Percentiles rank a stretch among this genome's conserved stretches.
These are phyloP conservation scores for Candolleomyces efflorescens DNA, from an alignment of 768 basidiomycete genomes.

Conservation along the genomic window DNA sequence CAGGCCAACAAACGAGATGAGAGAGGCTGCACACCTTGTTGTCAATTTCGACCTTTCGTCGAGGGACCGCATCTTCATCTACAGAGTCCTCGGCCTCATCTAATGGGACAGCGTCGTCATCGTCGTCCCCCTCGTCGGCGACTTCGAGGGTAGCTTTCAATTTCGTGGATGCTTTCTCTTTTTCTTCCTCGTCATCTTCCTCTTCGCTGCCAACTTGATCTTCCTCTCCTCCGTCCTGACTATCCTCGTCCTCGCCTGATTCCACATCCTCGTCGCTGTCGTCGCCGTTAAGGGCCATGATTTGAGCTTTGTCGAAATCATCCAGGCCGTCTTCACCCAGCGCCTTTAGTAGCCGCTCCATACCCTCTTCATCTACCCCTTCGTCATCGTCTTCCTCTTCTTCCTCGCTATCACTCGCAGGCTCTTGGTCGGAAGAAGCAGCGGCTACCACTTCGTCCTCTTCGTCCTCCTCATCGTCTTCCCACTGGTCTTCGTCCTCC, in stretches of 20 bases:
- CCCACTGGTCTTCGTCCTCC: slow-evolving; percentile 10
- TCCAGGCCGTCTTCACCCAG: slow-evolving; percentile 64
- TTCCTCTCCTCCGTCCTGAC: slow-evolving; percentile 41
- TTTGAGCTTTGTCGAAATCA: slow-evolving; percentile 57
- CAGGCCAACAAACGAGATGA: neutral
- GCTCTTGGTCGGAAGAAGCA: slow-evolving; percentile 12
- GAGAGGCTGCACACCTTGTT: slow-evolving; percentile 53
- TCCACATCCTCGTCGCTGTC: slow-evolving; percentile 23
- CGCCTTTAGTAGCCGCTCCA: slow-evolving; percentile 50
- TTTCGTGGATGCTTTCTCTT: slow-evolving; percentile 43
- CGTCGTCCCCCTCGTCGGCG: slow-evolving; percentile 25
- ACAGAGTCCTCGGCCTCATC: slow-evolving; percentile 64
- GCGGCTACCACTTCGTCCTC: slow-evolving; percentile 13
- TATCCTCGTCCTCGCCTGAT: slow-evolving; percentile 18
- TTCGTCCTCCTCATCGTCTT: slow-evolving; percentile 12
- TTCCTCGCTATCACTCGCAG: slow-evolving; percentile 18
- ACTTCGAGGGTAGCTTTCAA: slow-evolving; percentile 46
- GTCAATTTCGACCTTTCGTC: slow-evolving; percentile 79
- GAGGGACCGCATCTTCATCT: slow-evolving; percentile 79
- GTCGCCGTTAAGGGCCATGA: slow-evolving; percentile 36
- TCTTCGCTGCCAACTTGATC: slow-evolving; percentile 42
- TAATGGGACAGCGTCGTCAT: slow-evolving; percentile 48
- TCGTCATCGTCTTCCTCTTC: slow-evolving; percentile 43
- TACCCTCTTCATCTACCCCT: slow-evolving; percentile 53
- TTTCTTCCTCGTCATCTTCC: slow-evolving; percentile 26